Conservation (phyloP, 106 monocot species). For the Hemerocallis citrina region DNA sequence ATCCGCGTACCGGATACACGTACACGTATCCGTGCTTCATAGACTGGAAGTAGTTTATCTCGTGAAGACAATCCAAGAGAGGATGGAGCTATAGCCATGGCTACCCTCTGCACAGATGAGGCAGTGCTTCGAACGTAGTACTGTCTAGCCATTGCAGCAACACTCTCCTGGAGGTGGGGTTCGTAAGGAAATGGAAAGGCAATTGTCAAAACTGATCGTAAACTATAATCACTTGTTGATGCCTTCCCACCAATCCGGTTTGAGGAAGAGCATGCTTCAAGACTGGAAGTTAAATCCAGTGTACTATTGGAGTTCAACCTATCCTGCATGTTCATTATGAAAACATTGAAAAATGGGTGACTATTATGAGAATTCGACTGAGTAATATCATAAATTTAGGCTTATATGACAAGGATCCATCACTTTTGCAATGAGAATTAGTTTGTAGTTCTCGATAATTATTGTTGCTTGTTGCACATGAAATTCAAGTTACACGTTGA, state of each 20-base stretch:
- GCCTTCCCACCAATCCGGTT: constrained; percentile 14
- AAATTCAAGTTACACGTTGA: no score
- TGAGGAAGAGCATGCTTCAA: constrained; percentile 54
- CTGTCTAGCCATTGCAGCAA: constrained; percentile 80
- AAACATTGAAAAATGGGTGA: no score
- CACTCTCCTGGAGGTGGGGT: constrained; percentile 59
- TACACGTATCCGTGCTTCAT: no score
- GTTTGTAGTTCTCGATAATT: no score
- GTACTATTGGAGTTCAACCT: constrained; percentile 45
- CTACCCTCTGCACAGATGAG: constrained; percentile 89
- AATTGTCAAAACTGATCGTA: constrained; percentile 79
- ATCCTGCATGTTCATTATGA: no score
- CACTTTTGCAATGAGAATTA: no score
- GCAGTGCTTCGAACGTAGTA: constrained; percentile 78
- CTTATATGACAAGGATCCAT: no score
- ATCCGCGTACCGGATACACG: no score
- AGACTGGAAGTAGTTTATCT: constrained; percentile 31
- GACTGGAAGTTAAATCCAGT: constrained; percentile 80
- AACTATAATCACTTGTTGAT: constrained; percentile 9
- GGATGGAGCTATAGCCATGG: constrained; percentile 71
- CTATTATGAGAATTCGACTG: no score
- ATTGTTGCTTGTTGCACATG: no score
- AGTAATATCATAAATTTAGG: no score
- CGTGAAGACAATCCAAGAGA: constrained; percentile 25
- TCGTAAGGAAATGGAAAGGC: constrained; percentile 93